phyloP scores from a whole-genome alignment of 768 basidiomycete genomes.

The Strobilomyces confusus region DNA sequence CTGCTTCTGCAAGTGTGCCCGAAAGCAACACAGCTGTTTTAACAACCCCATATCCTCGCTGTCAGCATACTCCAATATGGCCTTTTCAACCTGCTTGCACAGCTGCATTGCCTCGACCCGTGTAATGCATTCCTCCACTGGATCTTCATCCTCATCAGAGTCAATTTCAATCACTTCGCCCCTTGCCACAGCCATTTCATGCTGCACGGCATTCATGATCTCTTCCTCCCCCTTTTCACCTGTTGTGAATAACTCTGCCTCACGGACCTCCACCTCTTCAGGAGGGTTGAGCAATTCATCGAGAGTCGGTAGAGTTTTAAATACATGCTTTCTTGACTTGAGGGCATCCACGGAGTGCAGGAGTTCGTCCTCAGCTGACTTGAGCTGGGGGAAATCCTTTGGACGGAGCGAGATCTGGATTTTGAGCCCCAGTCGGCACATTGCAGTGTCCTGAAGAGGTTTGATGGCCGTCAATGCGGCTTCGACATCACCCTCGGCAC shows the following conservation, averaged over 20 bases:
- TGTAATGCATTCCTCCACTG: no score
- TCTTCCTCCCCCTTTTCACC: neutral
- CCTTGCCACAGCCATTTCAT: conserved; percentile 21
- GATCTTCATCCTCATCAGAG: no score
- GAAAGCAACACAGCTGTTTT: no score
- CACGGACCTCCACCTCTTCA: neutral
- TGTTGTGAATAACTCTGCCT: neutral
- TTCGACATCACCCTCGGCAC: no score
- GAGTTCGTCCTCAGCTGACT: neutral
- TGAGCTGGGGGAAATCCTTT: neutral
- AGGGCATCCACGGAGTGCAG: neutral
- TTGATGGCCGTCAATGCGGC: neutral
- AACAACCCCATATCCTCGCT: no score
- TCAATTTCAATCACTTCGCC: no score
- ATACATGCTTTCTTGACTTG: neutral
- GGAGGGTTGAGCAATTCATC: neutral
- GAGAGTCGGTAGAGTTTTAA: neutral
- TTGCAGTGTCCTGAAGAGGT: neutral
- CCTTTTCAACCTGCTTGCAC: no score
- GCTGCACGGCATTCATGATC: neutral
- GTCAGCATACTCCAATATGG: no score
- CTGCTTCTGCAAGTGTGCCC: no score
- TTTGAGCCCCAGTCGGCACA: neutral
- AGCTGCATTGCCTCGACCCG: no score
- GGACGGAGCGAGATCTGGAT: neutral